Conservation (phyloP, 305 asterid species). For the Salvia sclarea region DNA sequence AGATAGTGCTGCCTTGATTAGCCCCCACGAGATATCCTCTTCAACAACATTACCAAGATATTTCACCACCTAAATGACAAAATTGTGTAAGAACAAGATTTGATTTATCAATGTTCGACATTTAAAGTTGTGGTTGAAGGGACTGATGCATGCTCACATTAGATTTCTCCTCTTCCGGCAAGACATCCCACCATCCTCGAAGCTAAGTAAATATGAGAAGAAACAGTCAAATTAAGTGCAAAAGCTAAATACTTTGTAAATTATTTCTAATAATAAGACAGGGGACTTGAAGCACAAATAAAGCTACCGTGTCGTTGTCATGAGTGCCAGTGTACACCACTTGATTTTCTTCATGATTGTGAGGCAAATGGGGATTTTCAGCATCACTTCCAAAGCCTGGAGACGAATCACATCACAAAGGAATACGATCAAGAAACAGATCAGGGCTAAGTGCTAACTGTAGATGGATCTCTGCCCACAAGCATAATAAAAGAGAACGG, state of each 20-base stretch:
- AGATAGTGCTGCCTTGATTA: conserved; percentile 76
- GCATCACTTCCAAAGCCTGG: conserved; percentile 97
- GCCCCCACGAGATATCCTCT: conserved; percentile 82
- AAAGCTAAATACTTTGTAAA: conserved; percentile 3
- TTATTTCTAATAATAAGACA: not conserved
- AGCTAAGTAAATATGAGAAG: conserved; percentile 45
- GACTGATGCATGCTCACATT: conserved; percentile 52
- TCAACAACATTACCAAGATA: conserved; percentile 60
- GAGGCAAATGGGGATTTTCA: conserved; percentile 93
- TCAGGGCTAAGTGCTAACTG: conserved; percentile 23
- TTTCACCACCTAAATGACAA: conserved; percentile 59
- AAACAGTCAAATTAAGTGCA: conserved; percentile 4
- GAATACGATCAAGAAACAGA: conserved; percentile 27
- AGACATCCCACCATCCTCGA: conserved; percentile 87
- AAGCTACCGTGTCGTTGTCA: conserved; percentile 88
- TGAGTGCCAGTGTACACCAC: conserved; percentile 98
- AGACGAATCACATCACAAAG: conserved; percentile 24
- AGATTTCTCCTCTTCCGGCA: conserved; percentile 80
- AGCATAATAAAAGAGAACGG: conserved; percentile 31
- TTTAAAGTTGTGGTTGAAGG: conserved; percentile 14
- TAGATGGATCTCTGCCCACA: conserved; percentile 21
- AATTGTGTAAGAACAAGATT: conserved; percentile 26
- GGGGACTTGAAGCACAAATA: conserved; percentile 17
- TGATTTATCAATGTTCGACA: not conserved
- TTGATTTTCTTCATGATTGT: conserved; percentile 91